Percentiles rank a stretch among this genome's conserved stretches.
Evolutionary conservation across 2,329 filamentous ascomycete genomes (phyloP).

Genomic region (Intubia oerlemansii): DNA sequence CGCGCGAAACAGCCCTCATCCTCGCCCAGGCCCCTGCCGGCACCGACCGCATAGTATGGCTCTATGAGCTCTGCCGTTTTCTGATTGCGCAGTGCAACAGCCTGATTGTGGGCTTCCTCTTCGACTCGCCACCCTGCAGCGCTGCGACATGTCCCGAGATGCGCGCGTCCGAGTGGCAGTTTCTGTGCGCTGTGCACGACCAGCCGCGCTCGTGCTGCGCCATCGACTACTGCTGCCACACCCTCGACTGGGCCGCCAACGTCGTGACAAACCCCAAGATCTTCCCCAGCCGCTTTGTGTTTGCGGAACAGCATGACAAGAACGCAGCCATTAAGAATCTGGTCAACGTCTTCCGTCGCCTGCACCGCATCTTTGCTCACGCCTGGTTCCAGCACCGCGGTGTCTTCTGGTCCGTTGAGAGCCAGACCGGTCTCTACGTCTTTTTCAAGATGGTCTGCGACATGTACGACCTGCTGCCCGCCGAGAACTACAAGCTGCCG

Average conservation of each 20-base stretch:
- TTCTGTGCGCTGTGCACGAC: conserved; percentile 92
- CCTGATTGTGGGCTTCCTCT: conserved; percentile 80
- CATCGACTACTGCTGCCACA: conserved; percentile 98
- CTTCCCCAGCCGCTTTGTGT: conserved; percentile 66
- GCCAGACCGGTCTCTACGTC: conserved; percentile 76
- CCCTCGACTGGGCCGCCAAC: conserved; percentile 91
- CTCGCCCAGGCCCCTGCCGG: conserved; percentile 63
- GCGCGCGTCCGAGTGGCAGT: conserved; percentile 98
- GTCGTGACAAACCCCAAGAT: conserved; percentile 86
- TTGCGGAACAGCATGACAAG: conserved; percentile 34
- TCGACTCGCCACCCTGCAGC: conserved; percentile 77
- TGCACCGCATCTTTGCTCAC: conserved; percentile 94
- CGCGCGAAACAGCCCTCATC: conserved; percentile 48
- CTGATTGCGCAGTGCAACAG: conserved; percentile 87
- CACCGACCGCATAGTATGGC: conserved; percentile 76
- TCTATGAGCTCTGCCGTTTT: conserved; percentile 94
- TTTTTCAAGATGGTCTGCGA: conserved; percentile 97
- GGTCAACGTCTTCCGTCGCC: conserved; percentile 80
- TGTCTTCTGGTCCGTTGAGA: conserved; percentile 88
- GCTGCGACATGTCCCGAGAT: conserved; percentile 85
- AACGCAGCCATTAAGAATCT: conserved; percentile 57
- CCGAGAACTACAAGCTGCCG: conserved; percentile 90
- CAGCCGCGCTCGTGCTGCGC: conserved; percentile 92
- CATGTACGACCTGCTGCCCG: conserved; percentile 67
- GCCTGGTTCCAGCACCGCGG: conserved; percentile 96